phyloP scores from a whole-genome alignment of 495 filamentous ascomycete species.

The Staphylotrichum tortipilum region DNA sequence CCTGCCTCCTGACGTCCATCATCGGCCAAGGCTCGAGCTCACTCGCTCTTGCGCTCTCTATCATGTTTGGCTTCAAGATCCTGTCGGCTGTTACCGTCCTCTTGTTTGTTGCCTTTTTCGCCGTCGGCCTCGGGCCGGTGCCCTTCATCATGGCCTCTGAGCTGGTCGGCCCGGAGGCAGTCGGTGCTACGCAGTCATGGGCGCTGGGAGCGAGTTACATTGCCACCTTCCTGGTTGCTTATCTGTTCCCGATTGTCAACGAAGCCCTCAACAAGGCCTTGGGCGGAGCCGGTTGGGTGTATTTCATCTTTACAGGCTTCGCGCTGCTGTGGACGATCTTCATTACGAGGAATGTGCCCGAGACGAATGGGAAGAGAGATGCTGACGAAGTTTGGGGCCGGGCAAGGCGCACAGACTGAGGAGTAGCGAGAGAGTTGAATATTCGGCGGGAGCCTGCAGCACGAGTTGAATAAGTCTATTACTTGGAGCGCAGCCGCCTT shows the following conservation, averaged over 20 bases:
- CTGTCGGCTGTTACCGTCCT: constrained; percentile 73
- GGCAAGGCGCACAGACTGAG: constrained; percentile 43
- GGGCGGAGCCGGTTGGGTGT: constrained; percentile 70
- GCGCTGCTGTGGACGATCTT: constrained; percentile 58
- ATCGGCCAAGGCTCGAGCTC: constrained; percentile 72
- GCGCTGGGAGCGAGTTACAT: constrained; percentile 81
- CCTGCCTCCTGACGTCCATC: constrained; percentile 71
- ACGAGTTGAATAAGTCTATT: not conserved
- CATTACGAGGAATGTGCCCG: constrained; percentile 63
- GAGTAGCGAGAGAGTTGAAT: not conserved
- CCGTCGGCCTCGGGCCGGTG: constrained; percentile 83
- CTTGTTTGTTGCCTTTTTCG: constrained; percentile 81
- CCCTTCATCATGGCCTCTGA: constrained; percentile 90
- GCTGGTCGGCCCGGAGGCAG: constrained; percentile 78
- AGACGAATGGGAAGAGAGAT: constrained; percentile 73
- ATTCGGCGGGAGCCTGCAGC: no score
- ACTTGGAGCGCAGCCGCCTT: not conserved
- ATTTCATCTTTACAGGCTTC: constrained; percentile 75
- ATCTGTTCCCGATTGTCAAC: constrained; percentile 86
- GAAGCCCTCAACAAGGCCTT: constrained; percentile 47
- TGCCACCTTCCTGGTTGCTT: constrained; percentile 83
- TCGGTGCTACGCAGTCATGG: constrained; percentile 80
- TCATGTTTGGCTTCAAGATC: constrained; percentile 56
- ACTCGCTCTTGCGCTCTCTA: constrained; percentile 64
- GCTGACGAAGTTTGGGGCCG: constrained; percentile 86